These are phyloP conservation scores for Auriculariales sp. DNA, from an alignment of 768 basidiomycete genomes.

Conservation along the genomic window DNA sequence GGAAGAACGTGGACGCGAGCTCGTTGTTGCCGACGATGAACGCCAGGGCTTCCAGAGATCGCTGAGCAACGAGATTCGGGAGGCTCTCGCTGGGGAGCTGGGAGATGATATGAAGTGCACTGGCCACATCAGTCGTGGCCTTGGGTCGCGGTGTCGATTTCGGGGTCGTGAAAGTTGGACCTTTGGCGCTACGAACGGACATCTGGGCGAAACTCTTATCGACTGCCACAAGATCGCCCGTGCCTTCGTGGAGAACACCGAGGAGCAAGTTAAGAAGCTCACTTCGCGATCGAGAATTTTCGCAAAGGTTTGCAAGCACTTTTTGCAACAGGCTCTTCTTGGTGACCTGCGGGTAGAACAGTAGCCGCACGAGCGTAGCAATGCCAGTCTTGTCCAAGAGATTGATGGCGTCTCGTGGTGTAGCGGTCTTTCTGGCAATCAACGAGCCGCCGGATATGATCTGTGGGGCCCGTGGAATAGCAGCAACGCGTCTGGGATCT, in stretches of 20 bases:
- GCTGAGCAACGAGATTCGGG: constrained; percentile 86
- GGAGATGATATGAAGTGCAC: constrained; percentile 36
- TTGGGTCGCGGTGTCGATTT: constrained; percentile 49
- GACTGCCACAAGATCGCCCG: constrained; percentile 79
- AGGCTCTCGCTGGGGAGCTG: constrained; percentile 60
- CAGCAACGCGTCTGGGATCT: constrained; percentile 9
- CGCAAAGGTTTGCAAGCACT: constrained; percentile 88
- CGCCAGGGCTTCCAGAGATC: constrained; percentile 81
- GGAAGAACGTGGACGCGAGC: constrained; percentile 78
- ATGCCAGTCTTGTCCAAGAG: constrained; percentile 84
- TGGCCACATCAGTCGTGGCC: constrained; percentile 18
- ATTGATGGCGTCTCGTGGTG: constrained; percentile 77
- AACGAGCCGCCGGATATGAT: too few species aligned
- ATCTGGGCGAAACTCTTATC: constrained; percentile 90
- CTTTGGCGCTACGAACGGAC: constrained; percentile 45
- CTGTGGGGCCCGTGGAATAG: neutral
- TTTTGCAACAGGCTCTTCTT: constrained; percentile 76
- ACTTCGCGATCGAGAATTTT: constrained; percentile 80
- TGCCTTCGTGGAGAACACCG: constrained; percentile 89
- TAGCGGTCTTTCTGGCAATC: constrained; percentile 18
- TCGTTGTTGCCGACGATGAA: constrained; percentile 82
- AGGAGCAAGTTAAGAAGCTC: constrained; percentile 91
- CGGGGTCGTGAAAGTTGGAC: constrained; percentile 13
- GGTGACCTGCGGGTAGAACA: constrained; percentile 92
- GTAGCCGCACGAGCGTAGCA: constrained; percentile 75